Percentiles rank a stretch among this genome's conserved stretches.
phyloP scores from a whole-genome alignment of 2,329 filamentous ascomycete genomes.

The Ophioceras dolichostomum region DNA sequence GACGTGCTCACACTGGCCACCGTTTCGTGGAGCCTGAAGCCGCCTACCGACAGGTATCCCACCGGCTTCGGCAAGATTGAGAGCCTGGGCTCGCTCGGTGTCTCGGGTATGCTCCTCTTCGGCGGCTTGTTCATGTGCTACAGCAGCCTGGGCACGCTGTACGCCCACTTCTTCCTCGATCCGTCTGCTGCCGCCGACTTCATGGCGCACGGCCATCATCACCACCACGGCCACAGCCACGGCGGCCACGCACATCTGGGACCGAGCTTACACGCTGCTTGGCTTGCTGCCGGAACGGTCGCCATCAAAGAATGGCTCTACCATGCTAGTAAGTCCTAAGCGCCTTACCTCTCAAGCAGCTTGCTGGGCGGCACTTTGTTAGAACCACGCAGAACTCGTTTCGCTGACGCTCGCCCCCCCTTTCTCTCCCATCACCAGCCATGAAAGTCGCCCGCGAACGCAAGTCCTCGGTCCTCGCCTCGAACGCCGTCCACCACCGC shows the following conservation, averaged over 20 bases:
- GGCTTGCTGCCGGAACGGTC: slow-evolving; percentile 85
- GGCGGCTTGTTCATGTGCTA: slow-evolving; percentile 90
- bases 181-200: slow-evolving; percentile 38
- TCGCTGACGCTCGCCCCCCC: background rate
- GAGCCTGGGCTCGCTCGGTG: slow-evolving; percentile 83
- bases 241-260: slow-evolving; percentile 55
- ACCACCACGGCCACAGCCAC: slow-evolving; percentile 34
- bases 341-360: background rate
- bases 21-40: slow-evolving; percentile 83
- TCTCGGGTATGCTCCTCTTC: slow-evolving; percentile 79
- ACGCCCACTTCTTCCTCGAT: slow-evolving; percentile 62
- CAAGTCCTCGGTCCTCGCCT: slow-evolving; percentile 90
- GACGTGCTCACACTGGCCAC: slow-evolving; percentile 91
- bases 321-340: slow-evolving; percentile 66
- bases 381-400: no score
- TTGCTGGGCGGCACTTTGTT: background rate
- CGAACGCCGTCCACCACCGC: slow-evolving; percentile 92
- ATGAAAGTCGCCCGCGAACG: slow-evolving; percentile 93
- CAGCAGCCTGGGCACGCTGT: slow-evolving; percentile 57
- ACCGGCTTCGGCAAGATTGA: slow-evolving; percentile 96
- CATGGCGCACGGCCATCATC: slow-evolving; percentile 38
- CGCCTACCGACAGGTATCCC: slow-evolving; percentile 73
- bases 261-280: slow-evolving; percentile 87
- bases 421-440: background rate
- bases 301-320: slow-evolving; percentile 95